Conservation (phyloP, 2,329 filamentous ascomycete species). For the Talaromyces atroroseus region DNA sequence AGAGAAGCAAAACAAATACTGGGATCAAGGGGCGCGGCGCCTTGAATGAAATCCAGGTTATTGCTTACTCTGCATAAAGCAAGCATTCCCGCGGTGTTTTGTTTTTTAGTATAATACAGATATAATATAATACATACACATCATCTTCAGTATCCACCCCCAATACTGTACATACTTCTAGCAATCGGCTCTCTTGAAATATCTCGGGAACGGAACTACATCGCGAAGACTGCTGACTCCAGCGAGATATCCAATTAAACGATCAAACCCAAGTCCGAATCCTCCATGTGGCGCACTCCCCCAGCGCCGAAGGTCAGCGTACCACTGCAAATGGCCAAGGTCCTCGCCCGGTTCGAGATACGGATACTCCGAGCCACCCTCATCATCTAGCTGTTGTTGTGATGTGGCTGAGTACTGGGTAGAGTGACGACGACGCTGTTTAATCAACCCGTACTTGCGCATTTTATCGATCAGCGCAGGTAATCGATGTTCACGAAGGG, state of each 20-base stretch:
- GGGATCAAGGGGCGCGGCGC: neutral
- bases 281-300: conserved; percentile 89
- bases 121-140: neutral
- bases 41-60: too few species aligned
- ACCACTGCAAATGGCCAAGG: conserved; percentile 66
- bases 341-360: conserved; percentile 34
- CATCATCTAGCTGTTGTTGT: conserved; percentile 7
- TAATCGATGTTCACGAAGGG: conserved; percentile 78
- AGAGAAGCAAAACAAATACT: neutral
- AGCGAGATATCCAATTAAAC: conserved; percentile 74
- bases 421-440: conserved; percentile 14
- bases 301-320: conserved; percentile 79
- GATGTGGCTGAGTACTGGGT: conserved; percentile 7
- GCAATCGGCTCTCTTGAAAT: conserved; percentile 50
- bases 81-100: neutral
- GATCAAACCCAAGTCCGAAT: conserved; percentile 85
- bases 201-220: conserved; percentile 79
- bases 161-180: conserved; percentile 12
- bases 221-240: conserved; percentile 80
- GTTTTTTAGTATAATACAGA: neutral
- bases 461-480: conserved; percentile 64
- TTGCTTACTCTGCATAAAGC: neutral
- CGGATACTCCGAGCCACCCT: conserved; percentile 24
- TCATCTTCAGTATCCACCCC: neutral
- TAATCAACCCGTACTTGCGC: conserved; percentile 59